Evolutionary conservation across 441 rosid genomes (phyloP), one percentile per base, ranked within the genome.

Genomic region (Gossypium armourianum): DNA sequence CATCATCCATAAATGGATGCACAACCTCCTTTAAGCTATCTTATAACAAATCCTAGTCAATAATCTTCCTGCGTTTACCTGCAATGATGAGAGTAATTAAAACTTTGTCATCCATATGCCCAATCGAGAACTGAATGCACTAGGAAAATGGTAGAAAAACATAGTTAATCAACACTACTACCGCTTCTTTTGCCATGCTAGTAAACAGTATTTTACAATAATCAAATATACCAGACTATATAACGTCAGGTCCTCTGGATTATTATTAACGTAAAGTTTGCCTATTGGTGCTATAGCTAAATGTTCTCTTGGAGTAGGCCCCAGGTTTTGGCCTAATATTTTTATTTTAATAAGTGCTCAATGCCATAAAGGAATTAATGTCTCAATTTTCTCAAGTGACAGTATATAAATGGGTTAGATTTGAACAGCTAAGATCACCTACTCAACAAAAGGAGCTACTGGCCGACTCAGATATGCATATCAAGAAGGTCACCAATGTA

Each of bases 1-100:
- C 97, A 92, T 90, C 74, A 69, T 78, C 62, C 72, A 71, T 0
- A 26, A 72, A 17, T 69, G 17, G 73, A 16, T 15, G 53, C 45
- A 71, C 15, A 10, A 1, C 4, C 28, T 23, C 21, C 12, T 21
- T 50, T 17, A 71, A 29, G 62, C 52, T 66, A 65, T 65, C 40
- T 49, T 20, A 65, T 23, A 23, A 36, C n/a, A 16, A 36, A 16
- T 62, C 26, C 49, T 32, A 32, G 10, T 16, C 4, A 0, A 62
- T 16, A 62, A 36, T 40, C 50, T 9, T 36, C 26, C 67, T 0
- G 23, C 40, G 23, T 17, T 62, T 17, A 36, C 52, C 52, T 62
- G 52, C 50, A 62, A 19, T n/a, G 20, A 65, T 17, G 7, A 43
- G 47, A 47, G 40, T 9, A 65, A 65, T 12, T 21, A 65, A 65